Base-by-base conservation (phyloP, 1,284 basidiomycete genomes). In the Rhizoctonia solani region DNA sequence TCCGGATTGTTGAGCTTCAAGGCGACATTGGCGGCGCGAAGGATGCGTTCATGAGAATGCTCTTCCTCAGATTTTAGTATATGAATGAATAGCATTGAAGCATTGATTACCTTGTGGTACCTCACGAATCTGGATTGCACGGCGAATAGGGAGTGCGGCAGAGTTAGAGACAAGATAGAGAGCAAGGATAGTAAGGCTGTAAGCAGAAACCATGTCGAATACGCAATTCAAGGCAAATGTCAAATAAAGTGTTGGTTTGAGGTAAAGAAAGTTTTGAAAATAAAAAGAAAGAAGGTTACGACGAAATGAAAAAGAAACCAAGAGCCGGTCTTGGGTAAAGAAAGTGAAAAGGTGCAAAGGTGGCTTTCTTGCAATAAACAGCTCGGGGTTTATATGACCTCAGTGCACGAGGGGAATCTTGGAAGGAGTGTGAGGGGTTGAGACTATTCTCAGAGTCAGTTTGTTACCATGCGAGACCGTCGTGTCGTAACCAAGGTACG, bases 11-110 rank as follows among this genome's bases (percentile, higher is more conserved):
- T 83, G 67, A 80, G 71, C 54, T 76, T 76, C 55, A 88, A 77
- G 53, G 75, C 79, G 8, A 76, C 73, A 32, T 80, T 77, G 53
- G 87, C 83, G 55, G 81, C 75, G 4, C 79, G 80, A 67, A 88
- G 74, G 76, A 85, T 81, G 54, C 77, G 75, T 71, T 87, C 81
- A 74, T 88, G 87, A 29, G 85, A 86, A 77, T 87, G 86, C 76
- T 88, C 86, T 86, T 71, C n/a, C 30, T 44, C n/a, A 0, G 14
- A 42, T 19, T 34, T 49, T 9, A 34, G 16, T 44, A 42, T 29
- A 39, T 13, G 34, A 19, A 23, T 49, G 50, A 52, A 54, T 44
- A 23, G 54, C 37, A 54, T 5, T 42, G 63, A 55, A 68, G 13
- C 37, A 16, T 13, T 29, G 72, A 70, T 30, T 72, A 85, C 86